Conservation (phyloP, 2,329 filamentous ascomycete species). For the Cladophialophora carrionii region DNA sequence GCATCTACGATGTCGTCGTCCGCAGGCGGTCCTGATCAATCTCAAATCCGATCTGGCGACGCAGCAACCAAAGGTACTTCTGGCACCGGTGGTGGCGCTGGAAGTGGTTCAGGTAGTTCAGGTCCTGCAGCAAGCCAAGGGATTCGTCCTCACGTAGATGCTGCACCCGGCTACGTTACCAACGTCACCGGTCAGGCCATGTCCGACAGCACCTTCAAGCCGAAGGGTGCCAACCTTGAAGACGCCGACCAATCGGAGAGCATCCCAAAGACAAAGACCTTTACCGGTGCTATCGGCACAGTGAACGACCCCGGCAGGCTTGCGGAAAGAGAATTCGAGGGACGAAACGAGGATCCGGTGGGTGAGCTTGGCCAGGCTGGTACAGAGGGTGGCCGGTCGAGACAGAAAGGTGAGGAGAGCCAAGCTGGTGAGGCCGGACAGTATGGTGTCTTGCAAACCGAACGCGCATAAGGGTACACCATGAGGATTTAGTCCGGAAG, state of each 20-base stretch:
- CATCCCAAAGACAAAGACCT: conserved; percentile 54
- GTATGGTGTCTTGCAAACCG: conserved; percentile 31
- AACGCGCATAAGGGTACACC: conserved; percentile 21
- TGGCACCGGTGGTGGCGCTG: not conserved
- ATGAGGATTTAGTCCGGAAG: not conserved
- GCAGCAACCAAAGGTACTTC: conserved; percentile 2
- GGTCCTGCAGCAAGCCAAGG: conserved; percentile 1
- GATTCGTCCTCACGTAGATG: conserved; percentile 27
- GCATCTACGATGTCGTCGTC: conserved; percentile 25
- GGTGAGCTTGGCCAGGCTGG: conserved; percentile 32
- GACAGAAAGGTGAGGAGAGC: conserved; percentile 39
- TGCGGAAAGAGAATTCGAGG: conserved; percentile 48
- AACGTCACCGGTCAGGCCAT: conserved; percentile 33
- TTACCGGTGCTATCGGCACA: conserved; percentile 57
- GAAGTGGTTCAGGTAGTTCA: not conserved
- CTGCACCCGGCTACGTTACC: conserved; percentile 38
- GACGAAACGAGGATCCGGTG: conserved; percentile 36
- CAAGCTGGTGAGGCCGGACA: conserved; percentile 19
- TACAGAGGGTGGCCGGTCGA: conserved; percentile 33
- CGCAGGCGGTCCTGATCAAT: conserved; percentile 25
- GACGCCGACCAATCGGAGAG: conserved; percentile 41
- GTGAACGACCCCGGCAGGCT: conserved; percentile 59
- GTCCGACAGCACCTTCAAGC: conserved; percentile 45
- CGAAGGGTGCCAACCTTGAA: conserved; percentile 59
- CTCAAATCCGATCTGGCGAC: conserved; percentile 35